Base-by-base conservation (phyloP, 2,329 filamentous ascomycete genomes). In the Daldinia sp. region DNA sequence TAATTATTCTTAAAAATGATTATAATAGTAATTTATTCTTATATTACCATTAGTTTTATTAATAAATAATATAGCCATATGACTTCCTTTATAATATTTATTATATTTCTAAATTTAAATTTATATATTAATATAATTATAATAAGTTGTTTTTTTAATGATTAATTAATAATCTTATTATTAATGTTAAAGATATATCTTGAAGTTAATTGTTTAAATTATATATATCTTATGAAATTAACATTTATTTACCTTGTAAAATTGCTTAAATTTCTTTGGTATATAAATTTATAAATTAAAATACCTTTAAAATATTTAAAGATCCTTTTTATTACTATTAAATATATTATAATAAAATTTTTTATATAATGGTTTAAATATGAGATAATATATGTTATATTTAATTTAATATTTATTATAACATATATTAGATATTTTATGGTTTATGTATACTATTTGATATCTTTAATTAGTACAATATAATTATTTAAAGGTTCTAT, bases 341-440 rank as follows among this genome's bases (percentile, higher is more conserved):
- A 27, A 41, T 57, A 41, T 10, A 15, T 41, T 30, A 39, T 50
- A 21, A 41, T 57, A 32, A 50, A n/a, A 13, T 57, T 54, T 53
- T 58, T 54, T 58, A 58, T 58, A 45, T 63, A 63, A 13, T 21
- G 3, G 32, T 37, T 63, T 23, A 58, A 41, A 34, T 63, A 63
- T 35, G 30, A 61, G 10, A 61, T 25, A 19, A 47, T 9, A 32
- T 61, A 61, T 5, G 37, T 47, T 9, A 61, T 61, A 53, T 57
- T 41, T 3, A 43, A 27, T 30, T 48, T 21, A 39, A 56, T 61
- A 21, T 30, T 47, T 48, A 57, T 56, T 57, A 57, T 61, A 25
- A 48, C 17, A 29, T 61, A 61, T 52, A 61, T 61, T 52, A 61
- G 52, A 30, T 39, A 61, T 17, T 43, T 61, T 41, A 62, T 58